Evolutionary conservation across 164 flowering plant genomes (phyloP), one percentile per base, ranked within the genome.

Genomic region (Malania oleifera): DNA sequence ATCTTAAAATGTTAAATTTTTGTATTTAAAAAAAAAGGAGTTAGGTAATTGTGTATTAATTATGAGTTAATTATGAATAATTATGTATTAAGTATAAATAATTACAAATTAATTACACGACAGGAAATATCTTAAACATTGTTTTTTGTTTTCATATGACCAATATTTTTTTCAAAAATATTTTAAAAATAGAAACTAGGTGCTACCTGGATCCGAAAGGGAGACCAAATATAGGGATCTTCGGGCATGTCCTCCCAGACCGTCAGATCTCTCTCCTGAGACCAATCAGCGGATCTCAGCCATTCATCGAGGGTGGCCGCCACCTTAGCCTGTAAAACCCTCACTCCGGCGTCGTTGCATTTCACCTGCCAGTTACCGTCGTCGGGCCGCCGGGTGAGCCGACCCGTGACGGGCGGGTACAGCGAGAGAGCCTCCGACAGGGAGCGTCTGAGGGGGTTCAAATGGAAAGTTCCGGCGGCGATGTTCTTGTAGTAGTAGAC

Each of bases 201-300:
- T n/a, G n/a, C 3, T 60, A 90, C 95, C 95, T 90, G 92, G 25
- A 90, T 56, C 5, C 80, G 79, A 29, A 79, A 87, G 0, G 92
- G 89, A 0, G 97, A 80, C 95, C 97, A 90, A 3, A 61, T 68
- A 40, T 24, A 46, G 0, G 85, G 80, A 59, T 82, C 83, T 6
- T 85, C 76, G 0, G 97, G 90, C 82, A 85, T 74, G 9, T 77
- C 76, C 20, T 83, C 83, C 92, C 85, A 79, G 19, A 48, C 73
- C 57, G 82, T 69, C 23, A 90, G 85, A 69, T 76, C 74, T 49
- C 67, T 65, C 71, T 90, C 92, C 35, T 80, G 82, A 1, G 19
- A 3, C 23, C 67, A 78, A 54, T 68, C 64, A 25, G 76, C 83
- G 23, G 83, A 72, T 63, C 70, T 68, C 59, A 90, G 69, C 97